Evolutionary conservation across 345 rosid species (phyloP).

Genomic region (Mallotus nudiflorus): DNA sequence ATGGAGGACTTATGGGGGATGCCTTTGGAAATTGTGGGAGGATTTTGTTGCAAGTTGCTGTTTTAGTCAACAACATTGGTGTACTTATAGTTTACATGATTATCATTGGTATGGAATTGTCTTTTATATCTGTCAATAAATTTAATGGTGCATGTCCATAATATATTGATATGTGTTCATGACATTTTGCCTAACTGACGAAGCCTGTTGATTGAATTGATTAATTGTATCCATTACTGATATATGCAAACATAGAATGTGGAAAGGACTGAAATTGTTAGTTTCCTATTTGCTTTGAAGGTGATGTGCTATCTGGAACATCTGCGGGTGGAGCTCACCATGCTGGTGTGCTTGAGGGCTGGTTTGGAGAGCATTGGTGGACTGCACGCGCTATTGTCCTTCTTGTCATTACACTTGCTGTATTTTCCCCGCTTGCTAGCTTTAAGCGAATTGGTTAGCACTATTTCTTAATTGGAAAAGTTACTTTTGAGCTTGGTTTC

Average conservation of each 20-base stretch:
- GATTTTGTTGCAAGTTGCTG: slow-evolving; percentile 57
- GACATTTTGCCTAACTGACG: neutral
- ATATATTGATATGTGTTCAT: no score
- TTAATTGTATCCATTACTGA: neutral
- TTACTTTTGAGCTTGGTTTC: neutral
- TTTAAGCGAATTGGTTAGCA: slow-evolving; percentile 77
- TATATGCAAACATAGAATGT: neutral
- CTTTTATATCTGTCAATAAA: no score
- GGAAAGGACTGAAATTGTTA: slow-evolving; percentile 16
- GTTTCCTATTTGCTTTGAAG: slow-evolving; percentile 29
- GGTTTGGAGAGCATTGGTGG: slow-evolving; percentile 90
- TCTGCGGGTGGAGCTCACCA: slow-evolving; percentile 76
- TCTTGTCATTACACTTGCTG: slow-evolving; percentile 55
- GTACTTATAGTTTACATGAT: slow-evolving; percentile 96
- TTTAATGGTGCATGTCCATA: no score
- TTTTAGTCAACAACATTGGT: slow-evolving; percentile 78
- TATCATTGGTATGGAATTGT: slow-evolving; percentile 82
- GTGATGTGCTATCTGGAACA: slow-evolving; percentile 86
- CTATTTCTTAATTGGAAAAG: slow-evolving; percentile 9
- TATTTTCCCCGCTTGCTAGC: slow-evolving; percentile 78
- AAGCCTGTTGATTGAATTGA: neutral
- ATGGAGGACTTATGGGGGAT: slow-evolving; percentile 82
- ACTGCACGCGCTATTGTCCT: slow-evolving; percentile 64
- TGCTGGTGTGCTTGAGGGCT: slow-evolving; percentile 80
- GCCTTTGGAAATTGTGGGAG: slow-evolving; percentile 83